Evolutionary conservation across 2,329 filamentous ascomycete genomes (phyloP).

Genomic region (Mollisiaceae sp.): DNA sequence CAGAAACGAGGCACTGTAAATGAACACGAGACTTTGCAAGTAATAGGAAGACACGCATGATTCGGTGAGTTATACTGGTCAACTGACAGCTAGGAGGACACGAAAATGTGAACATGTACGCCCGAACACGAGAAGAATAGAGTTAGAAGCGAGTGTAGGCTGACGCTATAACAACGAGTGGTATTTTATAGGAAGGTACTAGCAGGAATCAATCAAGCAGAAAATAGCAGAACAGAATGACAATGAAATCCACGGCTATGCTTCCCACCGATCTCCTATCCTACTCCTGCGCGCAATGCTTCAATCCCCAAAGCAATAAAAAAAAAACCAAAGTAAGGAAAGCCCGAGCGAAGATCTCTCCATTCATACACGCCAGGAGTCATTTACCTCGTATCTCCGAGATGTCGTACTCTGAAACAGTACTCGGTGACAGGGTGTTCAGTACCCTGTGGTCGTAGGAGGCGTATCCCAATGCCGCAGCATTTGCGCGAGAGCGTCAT

Average conservation of each 20-base stretch:
- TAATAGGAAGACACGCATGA: neutral
- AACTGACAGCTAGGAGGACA: neutral
- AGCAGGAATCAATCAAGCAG: neutral
- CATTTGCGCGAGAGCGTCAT: constrained; percentile 66
- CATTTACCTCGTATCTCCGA: neutral
- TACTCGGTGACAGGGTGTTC: constrained; percentile 21
- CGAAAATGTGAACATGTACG: neutral
- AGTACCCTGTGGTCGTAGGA: constrained; percentile 64
- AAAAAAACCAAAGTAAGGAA: constrained; percentile 5
- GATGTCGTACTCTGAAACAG: neutral
- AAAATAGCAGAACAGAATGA: neutral
- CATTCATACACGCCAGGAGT: neutral
- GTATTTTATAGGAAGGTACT: neutral
- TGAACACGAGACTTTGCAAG: constrained; percentile 1
- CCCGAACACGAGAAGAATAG: neutral
- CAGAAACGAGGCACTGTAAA: neutral
- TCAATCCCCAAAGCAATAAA: neutral
- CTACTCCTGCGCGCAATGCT: constrained; percentile 19
- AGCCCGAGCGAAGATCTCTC: neutral
- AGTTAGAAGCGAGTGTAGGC: neutral
- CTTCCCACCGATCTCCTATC: neutral
- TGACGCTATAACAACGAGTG: neutral
- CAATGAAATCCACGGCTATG: constrained; percentile 12
- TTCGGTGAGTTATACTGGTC: neutral
- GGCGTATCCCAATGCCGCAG: constrained; percentile 69